Conservation (phyloP, 495 filamentous ascomycete genomes). For the Hypomontagnella monticulosa region DNA sequence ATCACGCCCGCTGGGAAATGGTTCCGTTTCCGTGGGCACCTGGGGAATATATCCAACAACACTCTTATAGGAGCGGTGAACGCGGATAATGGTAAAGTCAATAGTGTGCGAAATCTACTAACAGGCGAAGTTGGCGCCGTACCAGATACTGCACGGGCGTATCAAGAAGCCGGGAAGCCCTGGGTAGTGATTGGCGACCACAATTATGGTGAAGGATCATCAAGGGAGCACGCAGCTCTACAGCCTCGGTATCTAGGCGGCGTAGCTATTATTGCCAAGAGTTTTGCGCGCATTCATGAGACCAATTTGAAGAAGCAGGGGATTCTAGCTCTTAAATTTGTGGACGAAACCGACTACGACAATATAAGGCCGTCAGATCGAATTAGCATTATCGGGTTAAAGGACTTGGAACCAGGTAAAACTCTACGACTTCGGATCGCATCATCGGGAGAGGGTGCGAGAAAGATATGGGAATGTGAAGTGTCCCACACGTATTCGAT, state of each 20-base stretch:
- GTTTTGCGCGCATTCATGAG: conserved; percentile 99
- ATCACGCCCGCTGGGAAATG: conserved; percentile 99
- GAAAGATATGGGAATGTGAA: too few relatives aligned
- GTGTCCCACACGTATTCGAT: conserved; percentile 97
- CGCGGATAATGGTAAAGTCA: conserved; percentile 93
- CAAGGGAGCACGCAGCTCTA: conserved; percentile 96
- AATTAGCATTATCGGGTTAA: too few relatives aligned
- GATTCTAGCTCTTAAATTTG: conserved; percentile 97
- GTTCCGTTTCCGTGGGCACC: conserved; percentile 99
- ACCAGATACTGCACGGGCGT: conserved; percentile 94
- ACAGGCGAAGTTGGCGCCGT: conserved; percentile 87
- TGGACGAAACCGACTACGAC: conserved; percentile 95
- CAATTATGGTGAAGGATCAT: conserved; percentile 99
- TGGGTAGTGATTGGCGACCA: conserved; percentile 99
- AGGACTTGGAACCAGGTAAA: too few relatives aligned
- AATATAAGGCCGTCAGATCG: conserved; percentile 84
- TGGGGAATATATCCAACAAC: conserved; percentile 99
- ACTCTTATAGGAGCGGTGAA: conserved; percentile 99
- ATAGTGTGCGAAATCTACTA: conserved; percentile 94
- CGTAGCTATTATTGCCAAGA: conserved; percentile 94
- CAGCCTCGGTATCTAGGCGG: conserved; percentile 98
- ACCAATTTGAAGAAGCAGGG: conserved; percentile 99
- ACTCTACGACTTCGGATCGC: too few relatives aligned
- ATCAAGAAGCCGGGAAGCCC: conserved; percentile 93
- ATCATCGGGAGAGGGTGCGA: too few relatives aligned